Percentiles rank a stretch among this genome's conserved stretches.
Conservation (phyloP, 2,329 filamentous ascomycete species). For the Diaporthe caulivora region DNA sequence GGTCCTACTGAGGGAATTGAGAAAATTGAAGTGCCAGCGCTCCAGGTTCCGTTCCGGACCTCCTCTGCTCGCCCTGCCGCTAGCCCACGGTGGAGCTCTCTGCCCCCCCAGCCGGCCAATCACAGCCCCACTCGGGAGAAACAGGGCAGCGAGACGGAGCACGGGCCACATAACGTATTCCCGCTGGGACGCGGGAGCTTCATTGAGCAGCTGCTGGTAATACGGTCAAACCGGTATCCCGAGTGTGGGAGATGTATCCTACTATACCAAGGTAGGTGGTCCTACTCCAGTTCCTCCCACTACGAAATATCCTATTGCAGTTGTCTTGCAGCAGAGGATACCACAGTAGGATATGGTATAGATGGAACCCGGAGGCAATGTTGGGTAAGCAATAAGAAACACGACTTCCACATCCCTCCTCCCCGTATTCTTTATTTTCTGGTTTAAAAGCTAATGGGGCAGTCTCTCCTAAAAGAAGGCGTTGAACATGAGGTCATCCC, state of each 20-base stretch:
- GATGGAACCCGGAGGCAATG: too few relatives aligned
- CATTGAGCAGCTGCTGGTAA: conserved; percentile 12
- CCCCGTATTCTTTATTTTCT: too few relatives aligned
- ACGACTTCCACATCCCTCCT: too few relatives aligned
- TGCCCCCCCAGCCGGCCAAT: conserved; percentile 40
- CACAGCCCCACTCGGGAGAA: conserved; percentile 33
- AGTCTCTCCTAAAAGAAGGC: too few relatives aligned
- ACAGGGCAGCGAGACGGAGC: conserved; percentile 21
- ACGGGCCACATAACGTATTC: not conserved
- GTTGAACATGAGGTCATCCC: not conserved
- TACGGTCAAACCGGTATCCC: not conserved
- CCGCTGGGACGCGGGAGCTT: conserved; percentile 3
- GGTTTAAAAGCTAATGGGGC: too few relatives aligned
- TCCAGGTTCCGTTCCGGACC: conserved; percentile 46
- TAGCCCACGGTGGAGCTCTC: conserved; percentile 34
- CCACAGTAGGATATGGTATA: not conserved
- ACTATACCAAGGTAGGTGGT: not conserved
- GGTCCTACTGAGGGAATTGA: conserved; percentile 46
- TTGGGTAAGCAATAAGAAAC: too few relatives aligned
- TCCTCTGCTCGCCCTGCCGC: conserved; percentile 22
- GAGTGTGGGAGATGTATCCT: too few relatives aligned
- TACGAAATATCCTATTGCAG: not conserved
- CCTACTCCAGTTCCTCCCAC: not conserved
- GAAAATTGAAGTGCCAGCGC: conserved; percentile 38
- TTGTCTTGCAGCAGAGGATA: not conserved